Evolutionary conservation across 1,284 basidiomycete genomes (phyloP).

Genomic region (Tilletia setariae): DNA sequence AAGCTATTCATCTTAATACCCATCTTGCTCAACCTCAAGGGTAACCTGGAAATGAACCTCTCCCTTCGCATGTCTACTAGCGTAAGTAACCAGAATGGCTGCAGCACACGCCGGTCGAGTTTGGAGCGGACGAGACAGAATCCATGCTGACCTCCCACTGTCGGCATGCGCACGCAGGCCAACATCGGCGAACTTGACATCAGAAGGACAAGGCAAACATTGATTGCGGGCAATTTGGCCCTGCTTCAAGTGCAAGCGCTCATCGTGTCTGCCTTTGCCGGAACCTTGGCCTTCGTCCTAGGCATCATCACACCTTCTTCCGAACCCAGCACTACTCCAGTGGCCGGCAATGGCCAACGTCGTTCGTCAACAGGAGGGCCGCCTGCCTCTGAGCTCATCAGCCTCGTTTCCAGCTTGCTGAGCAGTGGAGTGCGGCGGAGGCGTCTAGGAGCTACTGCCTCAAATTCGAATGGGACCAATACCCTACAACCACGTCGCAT

Average conservation of each 20-base stretch:
- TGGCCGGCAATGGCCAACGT: not conserved
- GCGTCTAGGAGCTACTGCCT: not conserved
- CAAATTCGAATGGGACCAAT: not conserved
- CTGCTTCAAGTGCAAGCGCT: constrained; percentile 90
- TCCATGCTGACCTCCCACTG: too few species aligned
- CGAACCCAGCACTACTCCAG: not conserved
- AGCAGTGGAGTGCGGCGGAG: not conserved
- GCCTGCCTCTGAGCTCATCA: not conserved
- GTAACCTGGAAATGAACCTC: constrained; percentile 90
- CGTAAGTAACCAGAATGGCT: constrained; percentile 27
- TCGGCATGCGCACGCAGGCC: constrained; percentile 41
- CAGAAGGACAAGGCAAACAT: constrained; percentile 63
- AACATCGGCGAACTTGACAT: constrained; percentile 85
- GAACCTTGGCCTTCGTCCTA: constrained; percentile 72
- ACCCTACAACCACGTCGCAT: constrained; percentile 29
- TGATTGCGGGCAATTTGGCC: constrained; percentile 78
- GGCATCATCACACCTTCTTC: constrained; percentile 59
- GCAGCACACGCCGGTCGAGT: constrained; percentile 36
- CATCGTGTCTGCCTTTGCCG: constrained; percentile 81
- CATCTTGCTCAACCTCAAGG: constrained; percentile 90
- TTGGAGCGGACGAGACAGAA: constrained; percentile 44
- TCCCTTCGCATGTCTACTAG: constrained; percentile 58
- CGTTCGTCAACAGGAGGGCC: not conserved
- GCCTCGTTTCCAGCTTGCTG: not conserved
- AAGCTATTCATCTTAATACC: constrained; percentile 96